A percentile compares a stretch with the other conserved stretches of the same genome.
Conservation (phyloP, 2,329 filamentous ascomycete species). For the Xylariaceae sp. region DNA sequence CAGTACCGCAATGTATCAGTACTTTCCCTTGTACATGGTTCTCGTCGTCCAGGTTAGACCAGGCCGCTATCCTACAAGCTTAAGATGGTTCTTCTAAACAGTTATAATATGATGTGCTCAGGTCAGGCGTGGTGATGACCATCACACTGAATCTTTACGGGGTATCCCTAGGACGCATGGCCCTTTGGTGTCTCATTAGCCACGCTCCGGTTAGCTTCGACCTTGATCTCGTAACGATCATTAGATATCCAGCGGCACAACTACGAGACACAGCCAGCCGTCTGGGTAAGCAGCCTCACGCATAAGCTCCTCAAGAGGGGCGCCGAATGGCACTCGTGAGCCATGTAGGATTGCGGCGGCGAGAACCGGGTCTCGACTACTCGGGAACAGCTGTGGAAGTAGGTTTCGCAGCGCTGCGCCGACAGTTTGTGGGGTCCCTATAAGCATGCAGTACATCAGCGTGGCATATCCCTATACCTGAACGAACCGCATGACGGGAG, state of each 20-base stretch:
- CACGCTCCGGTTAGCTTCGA: too few species aligned
- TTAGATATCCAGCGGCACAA: slow-evolving; percentile 66
- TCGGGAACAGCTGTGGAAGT: slow-evolving; percentile 85
- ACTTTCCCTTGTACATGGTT: too few species aligned
- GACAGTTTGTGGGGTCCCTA: slow-evolving; percentile 57
- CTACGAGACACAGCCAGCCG: slow-evolving; percentile 85
- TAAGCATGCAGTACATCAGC: slow-evolving; percentile 7
- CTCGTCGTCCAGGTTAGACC: too few species aligned
- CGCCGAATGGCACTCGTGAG: slow-evolving; percentile 77
- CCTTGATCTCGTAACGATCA: neutral
- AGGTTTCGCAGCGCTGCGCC: slow-evolving; percentile 78
- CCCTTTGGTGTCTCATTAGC: too few species aligned
- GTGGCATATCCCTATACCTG: neutral
- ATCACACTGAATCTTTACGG: too few species aligned
- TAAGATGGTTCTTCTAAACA: too few species aligned
- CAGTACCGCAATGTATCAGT: too few species aligned
- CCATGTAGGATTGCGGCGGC: slow-evolving; percentile 88
- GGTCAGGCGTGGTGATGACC: too few species aligned
- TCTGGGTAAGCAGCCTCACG: slow-evolving; percentile 85
- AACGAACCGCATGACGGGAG: neutral
- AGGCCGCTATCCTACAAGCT: too few species aligned
- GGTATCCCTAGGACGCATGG: too few species aligned
- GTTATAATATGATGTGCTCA: too few species aligned
- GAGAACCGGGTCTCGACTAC: slow-evolving; percentile 80
- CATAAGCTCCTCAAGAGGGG: slow-evolving; percentile 82